These are phyloP conservation scores for Voacanga thouarsii DNA, from an alignment of 257 asterid genomes.

Conservation along the genomic window DNA sequence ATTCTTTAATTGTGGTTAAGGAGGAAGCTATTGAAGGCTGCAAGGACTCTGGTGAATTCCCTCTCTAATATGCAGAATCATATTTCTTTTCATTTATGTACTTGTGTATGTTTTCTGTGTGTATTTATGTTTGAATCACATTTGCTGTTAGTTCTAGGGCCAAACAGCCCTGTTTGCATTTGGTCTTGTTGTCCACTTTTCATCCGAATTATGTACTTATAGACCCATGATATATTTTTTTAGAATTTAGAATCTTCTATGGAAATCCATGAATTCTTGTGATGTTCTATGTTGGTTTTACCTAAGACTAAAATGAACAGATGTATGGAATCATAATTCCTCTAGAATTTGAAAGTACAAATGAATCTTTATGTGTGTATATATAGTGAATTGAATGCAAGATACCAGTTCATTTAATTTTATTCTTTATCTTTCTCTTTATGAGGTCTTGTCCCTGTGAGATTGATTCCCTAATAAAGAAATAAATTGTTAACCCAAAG, in stretches of 20 bases:
- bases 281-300: neutral
- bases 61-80: neutral
- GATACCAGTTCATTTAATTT: no score
- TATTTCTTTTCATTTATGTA: neutral
- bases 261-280: neutral
- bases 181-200: conserved; percentile 8
- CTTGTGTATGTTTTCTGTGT: neutral
- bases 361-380: no score
- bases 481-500: no score
- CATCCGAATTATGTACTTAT: neutral
- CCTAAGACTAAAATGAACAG: neutral
- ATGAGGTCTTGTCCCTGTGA: no score
- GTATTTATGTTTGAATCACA: conserved; percentile 6
- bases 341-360: no score
- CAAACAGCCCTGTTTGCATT: neutral
- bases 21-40: conserved; percentile 49
- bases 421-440: neutral
- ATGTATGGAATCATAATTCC: neutral
- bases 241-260: neutral
- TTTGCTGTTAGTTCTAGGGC: neutral
- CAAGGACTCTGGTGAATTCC: conserved; percentile 49
- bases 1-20: conserved; percentile 36
- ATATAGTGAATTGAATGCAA: no score
- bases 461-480: no score
- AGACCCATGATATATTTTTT: neutral